Evolutionary conservation across 2,329 filamentous ascomycete species (phyloP).

Genomic region (Ascomycota sp.): DNA sequence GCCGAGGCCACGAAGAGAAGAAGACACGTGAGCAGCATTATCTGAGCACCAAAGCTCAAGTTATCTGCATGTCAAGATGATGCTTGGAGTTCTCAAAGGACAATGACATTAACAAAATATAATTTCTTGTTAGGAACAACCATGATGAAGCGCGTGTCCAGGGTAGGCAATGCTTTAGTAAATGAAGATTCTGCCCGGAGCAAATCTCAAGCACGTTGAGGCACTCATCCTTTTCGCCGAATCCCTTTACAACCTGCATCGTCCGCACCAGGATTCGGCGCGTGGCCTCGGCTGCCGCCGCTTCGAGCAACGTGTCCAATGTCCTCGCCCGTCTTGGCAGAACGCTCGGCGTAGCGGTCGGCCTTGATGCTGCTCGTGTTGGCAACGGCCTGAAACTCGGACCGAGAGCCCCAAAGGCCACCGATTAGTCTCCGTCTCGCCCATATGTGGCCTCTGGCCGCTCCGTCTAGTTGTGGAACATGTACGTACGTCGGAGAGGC

Average conservation of each 20-base stretch:
- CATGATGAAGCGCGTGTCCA: not conserved
- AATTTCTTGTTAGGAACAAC: no score
- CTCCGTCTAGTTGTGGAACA: no score
- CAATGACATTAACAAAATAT: not conserved
- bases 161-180: not conserved
- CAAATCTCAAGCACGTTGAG: no score
- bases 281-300: slow-evolving; percentile 7
- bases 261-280: no score
- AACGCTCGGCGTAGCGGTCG: slow-evolving; percentile 14
- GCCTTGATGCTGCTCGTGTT: slow-evolving; percentile 12
- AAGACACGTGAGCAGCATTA: slow-evolving; percentile 3
- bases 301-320: slow-evolving; percentile 11
- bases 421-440: no score
- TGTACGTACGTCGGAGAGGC: slow-evolving; percentile 10
- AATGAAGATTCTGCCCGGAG: no score
- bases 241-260: no score
- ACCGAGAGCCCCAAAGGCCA: no score
- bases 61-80: not conserved
- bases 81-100: not conserved
- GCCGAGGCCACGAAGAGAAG: slow-evolving; percentile 5
- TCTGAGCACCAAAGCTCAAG: no score
- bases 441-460: no score
- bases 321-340: slow-evolving; percentile 15
- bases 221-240: not conserved
- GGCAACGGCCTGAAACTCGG: slow-evolving; percentile 13